phyloP scores from a whole-genome alignment of 345 rosid species.

The Kandelia obovata region DNA sequence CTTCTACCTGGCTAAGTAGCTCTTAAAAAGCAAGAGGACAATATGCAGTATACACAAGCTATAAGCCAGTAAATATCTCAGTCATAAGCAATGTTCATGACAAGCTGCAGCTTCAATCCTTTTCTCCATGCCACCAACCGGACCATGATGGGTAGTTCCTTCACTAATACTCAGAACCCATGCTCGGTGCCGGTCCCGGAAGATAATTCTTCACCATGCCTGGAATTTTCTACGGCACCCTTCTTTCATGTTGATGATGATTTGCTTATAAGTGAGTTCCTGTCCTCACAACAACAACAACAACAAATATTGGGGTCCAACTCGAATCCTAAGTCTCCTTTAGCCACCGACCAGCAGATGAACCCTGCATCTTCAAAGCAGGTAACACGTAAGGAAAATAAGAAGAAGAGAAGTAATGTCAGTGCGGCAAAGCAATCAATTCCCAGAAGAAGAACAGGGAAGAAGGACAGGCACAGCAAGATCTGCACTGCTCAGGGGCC shows the following conservation, averaged over 20 bases:
- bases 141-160: conserved; percentile 6
- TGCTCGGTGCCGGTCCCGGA: conserved; percentile 5
- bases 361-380: conserved; percentile 18
- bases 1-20: conserved; percentile 2
- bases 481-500: conserved; percentile 28
- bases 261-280: conserved; percentile 18
- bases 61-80: no score
- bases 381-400: conserved; percentile 17
- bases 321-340: not conserved
- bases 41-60: no score
- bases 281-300: conserved; percentile 8
- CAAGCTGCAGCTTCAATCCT: conserved; percentile 12
- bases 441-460: conserved; percentile 26
- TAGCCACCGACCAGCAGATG: conserved; percentile 11
- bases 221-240: conserved; percentile 23
- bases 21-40: not conserved
- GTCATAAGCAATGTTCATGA: conserved; percentile 18
- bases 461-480: conserved; percentile 31
- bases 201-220: conserved; percentile 20
- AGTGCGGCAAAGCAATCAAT: conserved; percentile 19
- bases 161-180: conserved; percentile 17
- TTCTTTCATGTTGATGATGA: conserved; percentile 17
- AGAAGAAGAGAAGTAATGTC: conserved; percentile 18
- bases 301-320: conserved; percentile 17
- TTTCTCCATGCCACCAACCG: conserved; percentile 16